Evolutionary conservation across 345 rosid genomes (phyloP), one percentile per base, ranked within the genome.

Genomic region (Aegle marmelos): DNA sequence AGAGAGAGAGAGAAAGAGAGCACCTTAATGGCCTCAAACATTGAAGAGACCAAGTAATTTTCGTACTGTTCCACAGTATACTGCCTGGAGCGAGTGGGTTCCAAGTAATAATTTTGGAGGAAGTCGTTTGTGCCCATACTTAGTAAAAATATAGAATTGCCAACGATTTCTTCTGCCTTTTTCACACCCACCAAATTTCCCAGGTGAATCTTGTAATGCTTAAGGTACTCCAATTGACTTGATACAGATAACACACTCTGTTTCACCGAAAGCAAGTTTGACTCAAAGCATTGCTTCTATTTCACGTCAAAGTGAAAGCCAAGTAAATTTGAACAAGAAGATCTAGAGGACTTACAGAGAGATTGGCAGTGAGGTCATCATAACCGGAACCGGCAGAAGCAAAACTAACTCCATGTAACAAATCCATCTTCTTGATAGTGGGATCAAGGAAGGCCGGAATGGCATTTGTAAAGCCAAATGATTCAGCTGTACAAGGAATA

Each of bases 331-430:
- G 48, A 21, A 39, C 1, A 48, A 41, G 13, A 30, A 70, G 30
- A 24, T 36, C 50, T 68, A 13, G 5, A 34, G 76, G 68, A 36
- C 89, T 86, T 84, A 94, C 98, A 0, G 94, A 90, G 54, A 93
- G 71, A 72, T 94, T 93, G 56, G 98, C 97, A 16, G 98, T 94
- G 65, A 91, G 85, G 61, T 90, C 95, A 53, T 94, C 97, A 36
- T 93, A 95, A 34, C 98, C 98, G 25, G 98, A 91, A 84, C 86
- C 98, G 25, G 98, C 95, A 14, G 98, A 95, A 60, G 97, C 98
- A 79, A 95, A 93, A 79, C 98, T 95, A 72, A 90, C 97, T 22
- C 98, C 98, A 64, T 84, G 89, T 69, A 84, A 64, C 62, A 95
- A 72, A 68, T 93, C 90, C 17, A 39, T n/a, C 60, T 76, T 79